Conservation (phyloP, 352 stramenopile genomes). For the Phytophthora kernoviae region DNA sequence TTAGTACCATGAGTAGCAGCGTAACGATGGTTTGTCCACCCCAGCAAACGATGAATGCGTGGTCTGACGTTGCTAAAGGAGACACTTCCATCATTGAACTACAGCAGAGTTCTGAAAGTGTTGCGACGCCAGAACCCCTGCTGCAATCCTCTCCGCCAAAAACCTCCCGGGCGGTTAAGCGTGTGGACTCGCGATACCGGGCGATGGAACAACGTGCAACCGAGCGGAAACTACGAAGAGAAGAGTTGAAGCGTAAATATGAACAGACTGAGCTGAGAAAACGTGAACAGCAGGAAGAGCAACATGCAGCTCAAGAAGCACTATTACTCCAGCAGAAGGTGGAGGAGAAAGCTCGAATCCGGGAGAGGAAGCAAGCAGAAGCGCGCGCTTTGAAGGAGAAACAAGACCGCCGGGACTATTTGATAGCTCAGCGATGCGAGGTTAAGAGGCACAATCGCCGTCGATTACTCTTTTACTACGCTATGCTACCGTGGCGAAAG, state of each 20-base stretch:
- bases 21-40: no score
- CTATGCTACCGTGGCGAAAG: slow-evolving; percentile 45
- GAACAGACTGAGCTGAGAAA: slow-evolving; percentile 58
- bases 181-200: slow-evolving; percentile 47
- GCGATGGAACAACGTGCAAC: slow-evolving; percentile 59
- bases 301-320: slow-evolving; percentile 49
- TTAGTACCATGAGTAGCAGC: no score
- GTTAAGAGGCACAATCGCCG: slow-evolving; percentile 38
- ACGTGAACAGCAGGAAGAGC: slow-evolving; percentile 35
- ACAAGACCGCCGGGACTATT: slow-evolving; percentile 32
- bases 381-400: slow-evolving; percentile 35
- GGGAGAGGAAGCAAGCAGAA: slow-evolving; percentile 47
- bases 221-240: slow-evolving; percentile 62
- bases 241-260: slow-evolving; percentile 57
- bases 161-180: slow-evolving; percentile 1
- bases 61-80: no score
- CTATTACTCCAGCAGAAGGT: slow-evolving; percentile 41
- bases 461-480: slow-evolving; percentile 59
- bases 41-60: no score
- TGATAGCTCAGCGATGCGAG: slow-evolving; percentile 30
- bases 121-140: not conserved
- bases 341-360: slow-evolving; percentile 43
- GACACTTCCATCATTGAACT: no score
- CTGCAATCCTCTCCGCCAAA: slow-evolving; percentile 1
- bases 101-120: not conserved